Conservation (phyloP, 179 eudicot genomes). For the Drosera spatulata region DNA sequence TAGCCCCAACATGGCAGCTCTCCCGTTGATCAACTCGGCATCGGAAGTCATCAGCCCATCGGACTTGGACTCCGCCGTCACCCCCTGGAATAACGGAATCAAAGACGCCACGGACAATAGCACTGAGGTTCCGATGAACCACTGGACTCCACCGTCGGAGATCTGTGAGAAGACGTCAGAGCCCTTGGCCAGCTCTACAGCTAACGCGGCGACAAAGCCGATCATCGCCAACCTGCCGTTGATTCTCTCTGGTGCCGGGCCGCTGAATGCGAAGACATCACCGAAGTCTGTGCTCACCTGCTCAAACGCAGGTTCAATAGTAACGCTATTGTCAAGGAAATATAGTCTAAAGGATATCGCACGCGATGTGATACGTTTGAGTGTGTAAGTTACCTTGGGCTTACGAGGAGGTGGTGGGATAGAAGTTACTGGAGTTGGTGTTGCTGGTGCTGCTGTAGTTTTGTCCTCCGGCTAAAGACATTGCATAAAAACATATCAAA, state of each 20-base stretch:
- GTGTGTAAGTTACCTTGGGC: background rate
- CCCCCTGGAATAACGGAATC: constrained; percentile 51
- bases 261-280: constrained; percentile 67
- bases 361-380: background rate
- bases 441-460: too few species aligned
- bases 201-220: constrained; percentile 74
- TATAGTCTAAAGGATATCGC: background rate
- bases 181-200: constrained; percentile 50
- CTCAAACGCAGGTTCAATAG: background rate
- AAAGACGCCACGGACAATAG: constrained; percentile 60
- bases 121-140: constrained; percentile 56
- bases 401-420: too few species aligned
- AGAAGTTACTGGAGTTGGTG: too few species aligned
- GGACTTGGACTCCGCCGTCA: constrained; percentile 25
- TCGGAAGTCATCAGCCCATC: constrained; percentile 36
- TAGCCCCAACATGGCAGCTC: constrained; percentile 65
- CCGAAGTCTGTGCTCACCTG: constrained; percentile 49
- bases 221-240: constrained; percentile 87
- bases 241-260: constrained; percentile 88
- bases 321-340: background rate
- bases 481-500: too few species aligned
- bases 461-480: too few species aligned
- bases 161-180: constrained; percentile 56
- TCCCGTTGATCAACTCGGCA: constrained; percentile 70
- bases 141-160: constrained; percentile 54